Conservation (phyloP, 371 early-diverging fungal species). For the Coemansia sp. region DNA sequence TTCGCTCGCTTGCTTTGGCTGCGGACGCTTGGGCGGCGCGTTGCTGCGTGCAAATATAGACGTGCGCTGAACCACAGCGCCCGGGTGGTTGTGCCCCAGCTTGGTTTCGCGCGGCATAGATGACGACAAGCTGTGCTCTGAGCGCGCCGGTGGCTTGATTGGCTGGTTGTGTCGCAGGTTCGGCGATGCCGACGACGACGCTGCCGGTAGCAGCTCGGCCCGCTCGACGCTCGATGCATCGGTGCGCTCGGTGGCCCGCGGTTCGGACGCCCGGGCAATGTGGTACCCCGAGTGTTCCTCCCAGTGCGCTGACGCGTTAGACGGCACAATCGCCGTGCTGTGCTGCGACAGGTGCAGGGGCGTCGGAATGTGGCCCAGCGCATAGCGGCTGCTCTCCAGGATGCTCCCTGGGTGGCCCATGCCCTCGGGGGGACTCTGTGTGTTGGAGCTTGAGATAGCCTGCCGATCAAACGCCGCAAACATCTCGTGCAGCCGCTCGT, state of each 20-base stretch:
- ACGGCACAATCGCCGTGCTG: conserved; percentile 1
- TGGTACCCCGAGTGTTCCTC: conserved; percentile 16
- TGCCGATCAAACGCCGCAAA: conserved; percentile 35
- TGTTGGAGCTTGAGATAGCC: conserved; percentile 27
- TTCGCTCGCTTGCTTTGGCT: neutral
- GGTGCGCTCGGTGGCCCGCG: neutral
- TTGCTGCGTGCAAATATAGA: conserved; percentile 31
- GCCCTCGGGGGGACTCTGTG: neutral
- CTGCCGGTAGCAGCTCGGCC: conserved; percentile 8
- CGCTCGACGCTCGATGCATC: conserved; percentile 16
- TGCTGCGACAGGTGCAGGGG: conserved; percentile 1
- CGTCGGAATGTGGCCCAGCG: neutral
- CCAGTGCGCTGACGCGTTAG: conserved; percentile 23
- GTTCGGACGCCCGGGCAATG: neutral
- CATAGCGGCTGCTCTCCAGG: no score
- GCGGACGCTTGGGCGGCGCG: neutral
- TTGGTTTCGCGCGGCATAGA: conserved; percentile 29
- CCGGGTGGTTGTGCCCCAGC: conserved; percentile 2
- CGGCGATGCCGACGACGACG: conserved; percentile 34
- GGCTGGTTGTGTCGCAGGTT: conserved; percentile 25
- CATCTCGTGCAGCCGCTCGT: conserved; percentile 23
- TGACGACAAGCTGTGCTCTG: conserved; percentile 20
- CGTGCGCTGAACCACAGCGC: conserved; percentile 12
- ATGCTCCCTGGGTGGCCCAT: neutral
- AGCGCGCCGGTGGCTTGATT: conserved; percentile 21